Percentiles rank a stretch among this genome's conserved stretches.
These are phyloP conservation scores for Aegilops tauschii DNA, from an alignment of 176 grass and related monocot genomes.

Conservation along the genomic window DNA sequence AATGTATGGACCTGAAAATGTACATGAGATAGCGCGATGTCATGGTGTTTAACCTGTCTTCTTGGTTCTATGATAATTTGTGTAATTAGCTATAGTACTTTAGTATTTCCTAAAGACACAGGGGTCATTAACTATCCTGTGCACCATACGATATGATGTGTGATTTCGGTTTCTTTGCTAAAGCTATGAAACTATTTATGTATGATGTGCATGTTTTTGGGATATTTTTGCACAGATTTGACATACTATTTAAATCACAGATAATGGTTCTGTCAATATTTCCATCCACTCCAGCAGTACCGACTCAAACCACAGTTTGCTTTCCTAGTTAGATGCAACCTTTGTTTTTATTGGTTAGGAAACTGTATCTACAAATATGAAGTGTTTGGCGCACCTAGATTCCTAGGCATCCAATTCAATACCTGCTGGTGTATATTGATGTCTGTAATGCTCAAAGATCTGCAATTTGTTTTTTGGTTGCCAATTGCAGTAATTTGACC, in stretches of 20 bases:
- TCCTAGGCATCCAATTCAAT: background rate
- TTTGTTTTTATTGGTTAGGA: background rate
- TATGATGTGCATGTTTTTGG: background rate
- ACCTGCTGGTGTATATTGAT: conserved; percentile 1
- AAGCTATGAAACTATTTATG: background rate
- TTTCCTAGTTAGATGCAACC: conserved; percentile 1
- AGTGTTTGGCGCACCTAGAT: background rate
- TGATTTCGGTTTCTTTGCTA: background rate
- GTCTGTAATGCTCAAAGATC: background rate
- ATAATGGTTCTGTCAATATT: conserved; percentile 7
- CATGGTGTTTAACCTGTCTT: background rate
- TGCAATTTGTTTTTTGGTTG: background rate
- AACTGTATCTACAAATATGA: conserved; percentile 9
- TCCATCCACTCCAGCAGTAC: background rate
- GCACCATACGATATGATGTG: background rate
- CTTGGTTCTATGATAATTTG: background rate
- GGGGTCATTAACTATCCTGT: background rate
- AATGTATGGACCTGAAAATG: background rate
- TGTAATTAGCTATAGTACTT: conserved; percentile 3
- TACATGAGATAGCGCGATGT: conserved; percentile 11
- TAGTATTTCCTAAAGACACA: background rate
- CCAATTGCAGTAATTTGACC: conserved; percentile 1
- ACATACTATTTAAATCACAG: background rate
- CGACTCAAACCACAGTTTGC: background rate
- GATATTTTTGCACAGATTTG: background rate